Evolutionary conservation across 805 yeast species (phyloP).

Genomic region (Suhomyces pyralidae): DNA sequence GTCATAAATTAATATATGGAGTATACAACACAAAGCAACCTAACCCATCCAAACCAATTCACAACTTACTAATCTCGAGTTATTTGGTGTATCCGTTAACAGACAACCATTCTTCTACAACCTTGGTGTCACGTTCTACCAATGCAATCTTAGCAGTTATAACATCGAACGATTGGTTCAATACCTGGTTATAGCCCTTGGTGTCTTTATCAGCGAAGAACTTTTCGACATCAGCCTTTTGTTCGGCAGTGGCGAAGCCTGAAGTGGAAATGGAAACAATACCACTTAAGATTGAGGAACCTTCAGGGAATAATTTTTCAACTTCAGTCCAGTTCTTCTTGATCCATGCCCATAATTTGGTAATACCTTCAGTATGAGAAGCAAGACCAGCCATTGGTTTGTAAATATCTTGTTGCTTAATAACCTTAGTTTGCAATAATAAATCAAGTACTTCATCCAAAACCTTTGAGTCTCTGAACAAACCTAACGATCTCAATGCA

Average conservation of each 20-base stretch:
- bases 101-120: slow-evolving; percentile 49
- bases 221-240: slow-evolving; percentile 47
- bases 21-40: neutral
- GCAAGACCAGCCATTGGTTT: slow-evolving; percentile 76
- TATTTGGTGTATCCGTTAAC: slow-evolving; percentile 26
- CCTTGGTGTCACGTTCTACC: slow-evolving; percentile 53
- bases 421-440: slow-evolving; percentile 53
- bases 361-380: slow-evolving; percentile 60
- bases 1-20: neutral
- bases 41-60: neutral
- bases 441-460: slow-evolving; percentile 54
- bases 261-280: slow-evolving; percentile 63
- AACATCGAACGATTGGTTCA: slow-evolving; percentile 63
- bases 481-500: slow-evolving; percentile 69
- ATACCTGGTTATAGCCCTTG: slow-evolving; percentile 61
- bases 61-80: slow-evolving; percentile 1
- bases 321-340: slow-evolving; percentile 70
- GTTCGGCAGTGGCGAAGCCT: slow-evolving; percentile 56
- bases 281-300: slow-evolving; percentile 72
- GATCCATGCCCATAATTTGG: slow-evolving; percentile 72
- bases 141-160: slow-evolving; percentile 55
- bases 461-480: slow-evolving; percentile 50
- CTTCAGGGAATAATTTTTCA: slow-evolving; percentile 69
- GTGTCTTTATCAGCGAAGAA: slow-evolving; percentile 56
- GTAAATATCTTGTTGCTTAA: slow-evolving; percentile 69